These are phyloP conservation scores for Carex parvula DNA, from an alignment of 176 grass and related monocot species.

Conservation along the genomic window DNA sequence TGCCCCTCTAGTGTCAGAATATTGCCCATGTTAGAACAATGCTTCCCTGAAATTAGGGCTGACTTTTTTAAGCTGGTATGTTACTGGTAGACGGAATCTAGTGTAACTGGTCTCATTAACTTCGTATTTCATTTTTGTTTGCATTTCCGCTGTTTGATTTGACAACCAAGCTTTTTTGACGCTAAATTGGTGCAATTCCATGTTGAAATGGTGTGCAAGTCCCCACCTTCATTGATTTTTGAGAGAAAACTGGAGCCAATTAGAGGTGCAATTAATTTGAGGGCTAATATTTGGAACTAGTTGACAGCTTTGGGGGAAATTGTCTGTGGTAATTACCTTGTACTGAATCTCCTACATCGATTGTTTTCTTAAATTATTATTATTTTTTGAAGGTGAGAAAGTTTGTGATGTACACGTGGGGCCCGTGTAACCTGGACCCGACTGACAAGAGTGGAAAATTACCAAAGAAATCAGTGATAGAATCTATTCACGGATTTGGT, in stretches of 20 bases:
- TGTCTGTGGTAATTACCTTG: background rate
- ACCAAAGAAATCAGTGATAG: constrained; percentile 46
- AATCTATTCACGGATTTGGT: constrained; percentile 42
- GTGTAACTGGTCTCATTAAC: background rate
- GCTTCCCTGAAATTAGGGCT: background rate
- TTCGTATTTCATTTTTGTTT: background rate
- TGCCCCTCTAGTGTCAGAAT: background rate
- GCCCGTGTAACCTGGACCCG: constrained; percentile 71
- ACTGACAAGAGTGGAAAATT: constrained; percentile 57
- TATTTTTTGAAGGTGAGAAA: constrained; percentile 60
- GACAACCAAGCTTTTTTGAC: background rate
- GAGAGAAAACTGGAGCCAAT: background rate
- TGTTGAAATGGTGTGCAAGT: background rate
- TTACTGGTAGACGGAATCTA: background rate
- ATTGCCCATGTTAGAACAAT: background rate
- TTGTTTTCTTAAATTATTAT: constrained; percentile 5
- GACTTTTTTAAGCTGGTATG: background rate
- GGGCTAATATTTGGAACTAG: background rate
- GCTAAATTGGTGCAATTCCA: background rate
- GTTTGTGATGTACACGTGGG: constrained; percentile 98
- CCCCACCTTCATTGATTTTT: background rate
- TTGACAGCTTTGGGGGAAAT: background rate
- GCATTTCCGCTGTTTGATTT: background rate
- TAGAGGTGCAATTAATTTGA: background rate
- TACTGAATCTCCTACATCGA: background rate